Percentiles rank a stretch among this genome's conserved stretches.
These are phyloP conservation scores for Fraxinus ornus DNA, from an alignment of 305 asterid genomes.

Conservation along the genomic window DNA sequence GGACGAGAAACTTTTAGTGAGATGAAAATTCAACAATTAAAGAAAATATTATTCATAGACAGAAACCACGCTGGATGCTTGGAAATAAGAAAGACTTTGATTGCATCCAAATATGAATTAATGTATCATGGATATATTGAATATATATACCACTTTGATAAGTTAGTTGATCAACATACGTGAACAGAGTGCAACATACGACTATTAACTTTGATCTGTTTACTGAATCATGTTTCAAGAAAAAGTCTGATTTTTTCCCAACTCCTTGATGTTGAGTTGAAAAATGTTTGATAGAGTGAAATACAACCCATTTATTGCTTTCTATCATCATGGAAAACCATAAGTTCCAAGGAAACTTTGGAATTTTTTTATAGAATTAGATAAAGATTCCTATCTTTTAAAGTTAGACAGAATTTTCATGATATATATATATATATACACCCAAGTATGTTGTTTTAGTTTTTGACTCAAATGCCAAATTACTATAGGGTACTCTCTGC, in stretches of 20 bases:
- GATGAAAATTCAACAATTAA: neutral
- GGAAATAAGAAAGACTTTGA: neutral
- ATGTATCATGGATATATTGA: neutral
- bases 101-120: neutral
- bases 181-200: neutral
- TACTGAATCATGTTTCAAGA: neutral
- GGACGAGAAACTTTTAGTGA: neutral
- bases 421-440: neutral
- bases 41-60: neutral
- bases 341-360: neutral
- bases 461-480: constrained; percentile 12
- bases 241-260: neutral
- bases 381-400: neutral
- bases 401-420: constrained; percentile 1
- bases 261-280: neutral
- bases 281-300: neutral
- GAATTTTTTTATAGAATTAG: neutral
- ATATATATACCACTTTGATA: neutral
- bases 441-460: neutral
- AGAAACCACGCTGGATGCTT: neutral
- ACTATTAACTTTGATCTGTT: neutral
- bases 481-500: constrained; percentile 68
- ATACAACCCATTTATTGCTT: neutral
- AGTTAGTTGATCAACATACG: neutral
- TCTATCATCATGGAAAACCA: neutral